Base-by-base conservation (phyloP, 179 eudicot genomes). In the Beta macrorhiza region DNA sequence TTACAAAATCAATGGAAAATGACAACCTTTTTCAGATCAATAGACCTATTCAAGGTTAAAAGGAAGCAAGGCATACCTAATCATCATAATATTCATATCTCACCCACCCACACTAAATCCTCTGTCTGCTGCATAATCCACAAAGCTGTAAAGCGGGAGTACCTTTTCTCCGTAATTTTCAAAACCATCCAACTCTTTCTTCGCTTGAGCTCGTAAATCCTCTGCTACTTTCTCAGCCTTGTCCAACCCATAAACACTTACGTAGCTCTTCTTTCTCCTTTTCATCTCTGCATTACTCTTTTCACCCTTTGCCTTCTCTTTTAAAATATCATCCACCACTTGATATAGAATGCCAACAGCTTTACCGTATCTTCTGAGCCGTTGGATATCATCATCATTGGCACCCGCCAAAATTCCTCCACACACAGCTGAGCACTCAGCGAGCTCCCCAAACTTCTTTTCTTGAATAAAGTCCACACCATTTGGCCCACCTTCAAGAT, bases 101-200 rank as follows among this genome's bases (percentile, higher is more conserved):
- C 68, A 84, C 76, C 82, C 61, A 37, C 85, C 91, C 67, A 93
- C 71, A 70, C 83, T 88, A 81, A 95, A 95, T 57, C 97, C 92
- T 89, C 98, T 93, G 61, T 93, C 97, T 11, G 91, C 97, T 74
- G 98, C 98, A 89, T 90, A 95, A 82, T 95, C 98, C n/a, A 94
- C 93, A 80, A 94, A 94, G 81, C 96, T 90, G 77, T 91, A 93
- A 44, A 94, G 89, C 0, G 98, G 97, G 14, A 83, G 13, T 42
- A 91, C 92, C 86, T 84, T 90, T 25, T 93, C 97, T 10, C 98
- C 98, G 47, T 93, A 93, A 77, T 86, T 93, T 81, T 82, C 90
- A 62, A 94, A 85, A 56, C 93, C 93, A 62, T 91, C 91, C 85
- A 94, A 71, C 83, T 89, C 98, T 80, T 77, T 88, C 90, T 86